Evolutionary conservation across 306 rosid species (phyloP), one percentile per base, ranked within the genome.

Genomic region (Rosa lucieae): DNA sequence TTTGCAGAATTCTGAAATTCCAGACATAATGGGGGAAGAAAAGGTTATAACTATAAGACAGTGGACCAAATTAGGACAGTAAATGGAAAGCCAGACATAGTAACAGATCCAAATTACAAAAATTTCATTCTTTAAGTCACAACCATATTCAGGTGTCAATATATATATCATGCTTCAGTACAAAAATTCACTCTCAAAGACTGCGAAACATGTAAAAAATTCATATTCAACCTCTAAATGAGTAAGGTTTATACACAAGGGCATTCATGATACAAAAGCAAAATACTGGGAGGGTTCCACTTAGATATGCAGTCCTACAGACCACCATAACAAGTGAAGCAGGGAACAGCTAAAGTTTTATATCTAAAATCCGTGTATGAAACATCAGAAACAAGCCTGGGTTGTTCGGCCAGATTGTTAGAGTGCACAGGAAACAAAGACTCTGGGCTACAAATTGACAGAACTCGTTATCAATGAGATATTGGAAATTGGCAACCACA

Each of bases 1-100:
- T 84, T 89, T 76, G 88, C 85, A 2, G 95, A 87, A 82, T 85
- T 87, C 96, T 93, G 89, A 67, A 84, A 80, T 70, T 77, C 74
- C 78, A 78, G 75, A 78, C 14, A 75, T 73, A 67, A 84, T n/a
- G 51, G 53, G 18, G 5, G 23, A 56, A 61, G 52, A 40, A 74
- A 17, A 35, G 15, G 53, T 56, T 61, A 75, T 9, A 15, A 43
- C 18, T 32, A 15, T 29, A 61, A 61, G 29, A 75, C 2, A 14
- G 13, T 26, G 44, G 23, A 61, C 18, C 21, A 56, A 59, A 14
- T 3, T 43, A 75, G 12, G 43, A 23, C 67, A 26, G 61, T 9
- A 75, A 26, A 8, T 17, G 37, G 17, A 58, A 44, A 42, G 26
- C 55, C 68, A 21, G 17, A 29, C 26, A 74, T 4, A 59, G 3